Evolutionary conservation across 2,329 filamentous ascomycete species (phyloP).

Genomic region (Esteya vermicola): DNA sequence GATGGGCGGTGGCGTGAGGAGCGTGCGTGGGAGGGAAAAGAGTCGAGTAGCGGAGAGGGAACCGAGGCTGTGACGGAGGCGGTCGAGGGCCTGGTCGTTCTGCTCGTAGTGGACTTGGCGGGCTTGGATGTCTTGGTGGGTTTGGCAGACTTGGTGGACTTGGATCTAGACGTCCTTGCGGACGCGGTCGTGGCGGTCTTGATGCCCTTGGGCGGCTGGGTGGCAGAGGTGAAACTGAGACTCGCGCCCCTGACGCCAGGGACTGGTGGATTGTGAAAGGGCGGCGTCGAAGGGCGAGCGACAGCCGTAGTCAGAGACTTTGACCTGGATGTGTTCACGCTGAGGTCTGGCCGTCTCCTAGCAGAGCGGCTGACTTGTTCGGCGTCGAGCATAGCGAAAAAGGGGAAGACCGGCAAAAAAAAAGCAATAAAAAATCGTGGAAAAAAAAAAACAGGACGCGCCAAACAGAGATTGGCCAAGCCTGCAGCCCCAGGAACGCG

Average conservation of each 20-base stretch:
- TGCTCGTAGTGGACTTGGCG: too few species aligned
- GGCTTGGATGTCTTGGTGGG: too few species aligned
- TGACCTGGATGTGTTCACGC: slow-evolving; percentile 18
- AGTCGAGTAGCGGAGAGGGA: neutral
- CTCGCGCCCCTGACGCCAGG: slow-evolving; percentile 3
- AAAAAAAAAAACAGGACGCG: neutral
- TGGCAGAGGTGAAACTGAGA: neutral
- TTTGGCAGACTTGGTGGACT: too few species aligned
- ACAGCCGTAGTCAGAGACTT: slow-evolving; percentile 9
- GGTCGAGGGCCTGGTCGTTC: too few species aligned
- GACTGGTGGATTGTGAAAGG: slow-evolving; percentile 12
- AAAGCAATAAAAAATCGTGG: too few species aligned
- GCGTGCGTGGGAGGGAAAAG: neutral
- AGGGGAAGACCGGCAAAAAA: too few species aligned
- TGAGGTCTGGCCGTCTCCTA: slow-evolving; percentile 22
- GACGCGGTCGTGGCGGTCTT: too few species aligned
- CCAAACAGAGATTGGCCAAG: neutral
- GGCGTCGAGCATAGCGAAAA: too few species aligned
- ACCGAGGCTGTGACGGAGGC: neutral
- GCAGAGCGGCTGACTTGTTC: too few species aligned
- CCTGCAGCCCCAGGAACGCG: neutral
- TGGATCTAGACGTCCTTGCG: too few species aligned
- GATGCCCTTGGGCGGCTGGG: too few species aligned
- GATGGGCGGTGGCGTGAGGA: neutral
- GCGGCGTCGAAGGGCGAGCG: slow-evolving; percentile 17